phyloP scores from a whole-genome alignment of 306 rosid species.

The Rosa persica region DNA sequence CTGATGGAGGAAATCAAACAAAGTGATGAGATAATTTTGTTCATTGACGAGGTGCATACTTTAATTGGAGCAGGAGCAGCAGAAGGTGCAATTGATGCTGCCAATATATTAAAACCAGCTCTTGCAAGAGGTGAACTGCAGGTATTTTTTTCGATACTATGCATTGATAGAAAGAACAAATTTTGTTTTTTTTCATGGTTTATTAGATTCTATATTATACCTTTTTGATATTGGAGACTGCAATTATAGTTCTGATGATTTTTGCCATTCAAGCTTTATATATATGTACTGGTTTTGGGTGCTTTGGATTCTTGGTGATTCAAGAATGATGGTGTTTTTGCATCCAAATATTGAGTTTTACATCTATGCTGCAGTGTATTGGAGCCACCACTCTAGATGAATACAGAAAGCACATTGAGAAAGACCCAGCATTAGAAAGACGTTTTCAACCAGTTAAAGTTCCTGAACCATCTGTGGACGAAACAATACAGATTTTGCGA shows the following conservation, averaged over 20 bases:
- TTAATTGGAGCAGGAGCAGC: constrained; percentile 98
- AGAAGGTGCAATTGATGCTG: constrained; percentile 97
- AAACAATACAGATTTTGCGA: constrained; percentile 77
- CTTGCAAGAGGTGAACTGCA: constrained; percentile 98
- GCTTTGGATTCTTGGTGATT: not conserved
- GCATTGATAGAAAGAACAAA: not conserved
- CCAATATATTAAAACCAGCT: constrained; percentile 92
- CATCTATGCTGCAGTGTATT: constrained; percentile 66
- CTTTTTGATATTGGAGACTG: not conserved
- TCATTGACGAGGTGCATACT: constrained; percentile 94
- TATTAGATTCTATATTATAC: not conserved
- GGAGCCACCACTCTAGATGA: constrained; percentile 97
- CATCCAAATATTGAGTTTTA: constrained; percentile 7
- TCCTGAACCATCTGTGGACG: constrained; percentile 91
- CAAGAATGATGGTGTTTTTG: not conserved
- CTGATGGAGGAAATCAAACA: constrained; percentile 97
- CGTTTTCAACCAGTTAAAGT: constrained; percentile 95
- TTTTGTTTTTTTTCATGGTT: not conserved
- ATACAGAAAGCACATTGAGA: constrained; percentile 94
- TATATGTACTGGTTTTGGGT: not conserved
- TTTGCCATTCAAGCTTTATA: not conserved
- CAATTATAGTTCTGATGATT: not conserved
- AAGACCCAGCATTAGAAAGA: constrained; percentile 93
- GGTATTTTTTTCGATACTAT: constrained; percentile 41
- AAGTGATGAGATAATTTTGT: constrained; percentile 91